Percentiles rank a stretch among this genome's conserved stretches.
These are phyloP conservation scores for Trypanosoma theileri DNA, from an alignment of 208 protist species.

Conservation along the genomic window DNA sequence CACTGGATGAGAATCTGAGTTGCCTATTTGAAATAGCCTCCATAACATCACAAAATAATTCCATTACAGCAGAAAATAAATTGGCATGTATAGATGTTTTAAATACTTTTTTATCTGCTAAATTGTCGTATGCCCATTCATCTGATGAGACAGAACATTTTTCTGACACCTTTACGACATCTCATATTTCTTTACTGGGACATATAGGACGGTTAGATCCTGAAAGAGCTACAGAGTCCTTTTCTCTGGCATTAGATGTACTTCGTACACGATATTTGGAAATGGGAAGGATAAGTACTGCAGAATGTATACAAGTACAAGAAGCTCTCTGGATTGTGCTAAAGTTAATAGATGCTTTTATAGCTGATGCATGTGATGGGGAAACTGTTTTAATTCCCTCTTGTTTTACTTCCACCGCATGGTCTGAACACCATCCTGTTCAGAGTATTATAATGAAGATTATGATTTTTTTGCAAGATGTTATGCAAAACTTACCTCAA, in stretches of 20 bases:
- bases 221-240: conserved; percentile 1
- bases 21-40: conserved; percentile 26
- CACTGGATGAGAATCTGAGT: conserved; percentile 63
- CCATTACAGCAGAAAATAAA: no score
- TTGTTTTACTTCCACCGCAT: conserved; percentile 51
- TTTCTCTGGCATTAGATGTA: conserved; percentile 18
- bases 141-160: conserved; percentile 53
- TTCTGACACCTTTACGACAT: conserved; percentile 59
- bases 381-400: conserved; percentile 72
- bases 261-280: conserved; percentile 5
- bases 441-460: conserved; percentile 28
- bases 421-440: conserved; percentile 23
- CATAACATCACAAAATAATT: not conserved
- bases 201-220: conserved; percentile 53
- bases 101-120: conserved; percentile 17
- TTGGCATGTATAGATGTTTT: conserved; percentile 13
- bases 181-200: conserved; percentile 67
- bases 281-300: not conserved
- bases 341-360: conserved; percentile 54
- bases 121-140: conserved; percentile 22
- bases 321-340: conserved; percentile 68
- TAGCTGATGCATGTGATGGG: conserved; percentile 65
- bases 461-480: conserved; percentile 7
- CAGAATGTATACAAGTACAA: conserved; percentile 26
- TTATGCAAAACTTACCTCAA: conserved; percentile 15